Percentiles rank a stretch among this genome's conserved stretches.
phyloP scores from a whole-genome alignment of 2,329 filamentous ascomycete species.

The Colletotrichum chlorophyti region DNA sequence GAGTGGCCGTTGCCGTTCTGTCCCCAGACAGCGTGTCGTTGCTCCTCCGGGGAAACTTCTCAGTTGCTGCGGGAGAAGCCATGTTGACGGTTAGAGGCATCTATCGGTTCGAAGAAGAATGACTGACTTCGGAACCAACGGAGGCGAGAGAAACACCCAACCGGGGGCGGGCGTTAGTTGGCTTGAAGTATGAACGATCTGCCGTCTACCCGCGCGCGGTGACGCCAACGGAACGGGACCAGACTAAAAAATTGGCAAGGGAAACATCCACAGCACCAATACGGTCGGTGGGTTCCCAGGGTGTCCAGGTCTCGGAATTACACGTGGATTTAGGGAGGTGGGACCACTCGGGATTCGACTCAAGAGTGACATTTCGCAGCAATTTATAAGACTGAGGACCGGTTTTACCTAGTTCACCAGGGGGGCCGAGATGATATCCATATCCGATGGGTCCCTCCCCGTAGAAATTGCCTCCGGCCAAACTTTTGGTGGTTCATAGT shows the following conservation, averaged over 20 bases:
- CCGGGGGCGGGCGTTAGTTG: not conserved
- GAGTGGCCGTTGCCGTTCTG: conserved; percentile 16
- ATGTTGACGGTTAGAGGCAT: not conserved
- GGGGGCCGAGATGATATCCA: not conserved
- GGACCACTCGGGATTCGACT: not conserved
- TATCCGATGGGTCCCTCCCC: not conserved
- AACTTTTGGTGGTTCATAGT: no score
- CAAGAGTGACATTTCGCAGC: not conserved
- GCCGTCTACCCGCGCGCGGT: not conserved
- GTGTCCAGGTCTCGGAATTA: conserved; percentile 1
- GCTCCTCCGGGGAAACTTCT: conserved; percentile 3
- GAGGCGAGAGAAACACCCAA: not conserved
- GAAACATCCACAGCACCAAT: not conserved
- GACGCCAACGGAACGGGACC: conserved; percentile 15
- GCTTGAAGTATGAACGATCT: conserved; percentile 7
- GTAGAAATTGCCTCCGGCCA: no score
- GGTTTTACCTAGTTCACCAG: not conserved
- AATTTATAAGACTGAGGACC: conserved; percentile 2
- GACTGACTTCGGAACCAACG: not conserved
- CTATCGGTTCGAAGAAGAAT: not conserved
- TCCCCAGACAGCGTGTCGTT: not conserved
- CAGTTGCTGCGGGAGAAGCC: conserved; percentile 5
- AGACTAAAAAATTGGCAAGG: not conserved
- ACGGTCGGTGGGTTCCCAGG: not conserved
- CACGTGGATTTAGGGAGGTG: not conserved